Evolutionary conservation across 768 basidiomycete species (phyloP), one percentile per base, ranked within the genome.

Genomic region (Lactifluus subvellereus): DNA sequence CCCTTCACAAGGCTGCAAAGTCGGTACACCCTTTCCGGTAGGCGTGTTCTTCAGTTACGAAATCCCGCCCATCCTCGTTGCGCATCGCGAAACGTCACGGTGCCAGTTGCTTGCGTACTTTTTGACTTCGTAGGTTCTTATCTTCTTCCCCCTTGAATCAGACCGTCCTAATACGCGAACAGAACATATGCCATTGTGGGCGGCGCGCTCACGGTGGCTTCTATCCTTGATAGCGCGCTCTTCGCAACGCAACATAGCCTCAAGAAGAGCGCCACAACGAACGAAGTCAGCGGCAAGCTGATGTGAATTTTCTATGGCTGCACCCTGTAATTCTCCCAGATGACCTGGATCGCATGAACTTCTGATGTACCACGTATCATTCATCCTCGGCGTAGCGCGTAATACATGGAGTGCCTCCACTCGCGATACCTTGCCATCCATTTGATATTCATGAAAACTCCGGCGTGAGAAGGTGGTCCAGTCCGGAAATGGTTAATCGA

Each of bases 31-130:
- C 69, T 83, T 84, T 61, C 88, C n/a, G n/a, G 54, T 40, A 79
- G 89, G 91, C 54, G 87, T 85, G 16, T 91, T 89, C 79, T 87
- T 90, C 80, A 97, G 94, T 78, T 97, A 91, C 73, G 95, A 98
- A 73, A 97, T 98, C 71, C 97, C 94, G 18, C 96, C 95, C 10
- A 94, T 27, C 27, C 27, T 99, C 54, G 89, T 99, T 55, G 87
- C 94, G 27, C 94, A 98, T 72, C 82, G 84, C 10, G 96, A 98
- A 72, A 87, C 84, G 38, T 82, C n/a, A n/a, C n/a, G n/a, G n/a
- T n/a, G 94, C 59, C 95, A 98, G 74, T 91, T 92, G 0, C 96
- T 98, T 74, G 96, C 97, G 2, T 97, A 99, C 76, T 98, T 98
- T 80, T 77, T 98, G 32, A 98, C 97, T 49, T 98, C 96, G 91